Evolutionary conservation across 2,329 filamentous ascomycete genomes (phyloP).

Genomic region (Seiridium cupressi): DNA sequence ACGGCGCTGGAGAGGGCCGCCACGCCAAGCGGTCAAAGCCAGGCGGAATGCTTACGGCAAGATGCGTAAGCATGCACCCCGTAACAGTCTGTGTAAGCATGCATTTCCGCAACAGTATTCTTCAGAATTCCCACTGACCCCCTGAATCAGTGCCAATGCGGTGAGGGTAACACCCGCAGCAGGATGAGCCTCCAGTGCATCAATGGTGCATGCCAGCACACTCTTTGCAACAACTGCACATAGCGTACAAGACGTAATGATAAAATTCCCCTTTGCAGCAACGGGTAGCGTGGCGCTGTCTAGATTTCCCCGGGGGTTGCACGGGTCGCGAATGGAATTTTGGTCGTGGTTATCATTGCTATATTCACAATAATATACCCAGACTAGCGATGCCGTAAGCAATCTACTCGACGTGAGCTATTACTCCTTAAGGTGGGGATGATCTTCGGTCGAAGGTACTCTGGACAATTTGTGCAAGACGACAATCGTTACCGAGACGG

Average conservation of each 20-base stretch:
- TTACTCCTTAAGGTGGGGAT: neutral
- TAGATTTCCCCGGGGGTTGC: neutral
- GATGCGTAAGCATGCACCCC: conserved; percentile 11
- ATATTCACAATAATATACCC: neutral
- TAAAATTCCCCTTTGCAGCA: neutral
- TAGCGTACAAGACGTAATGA: neutral
- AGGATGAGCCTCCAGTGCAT: conserved; percentile 7
- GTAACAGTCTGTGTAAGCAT: neutral
- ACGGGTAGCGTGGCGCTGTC: neutral
- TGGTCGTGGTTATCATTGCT: no score
- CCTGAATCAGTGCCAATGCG: conserved; percentile 19
- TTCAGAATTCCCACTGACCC: conserved; percentile 2
- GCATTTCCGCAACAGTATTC: neutral
- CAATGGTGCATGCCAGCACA: conserved; percentile 7
- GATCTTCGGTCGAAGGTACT: neutral
- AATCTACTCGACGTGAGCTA: neutral
- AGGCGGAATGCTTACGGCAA: neutral
- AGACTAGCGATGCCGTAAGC: conserved; percentile 1
- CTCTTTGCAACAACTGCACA: conserved; percentile 3
- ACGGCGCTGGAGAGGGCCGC: neutral
- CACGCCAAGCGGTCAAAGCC: conserved; percentile 1
- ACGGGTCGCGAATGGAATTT: neutral
- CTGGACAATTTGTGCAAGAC: neutral
- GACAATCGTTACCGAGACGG: neutral
- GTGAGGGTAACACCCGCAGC: conserved; percentile 10